Conservation (phyloP, 805 yeast genomes). For the Pichia eremophila region DNA sequence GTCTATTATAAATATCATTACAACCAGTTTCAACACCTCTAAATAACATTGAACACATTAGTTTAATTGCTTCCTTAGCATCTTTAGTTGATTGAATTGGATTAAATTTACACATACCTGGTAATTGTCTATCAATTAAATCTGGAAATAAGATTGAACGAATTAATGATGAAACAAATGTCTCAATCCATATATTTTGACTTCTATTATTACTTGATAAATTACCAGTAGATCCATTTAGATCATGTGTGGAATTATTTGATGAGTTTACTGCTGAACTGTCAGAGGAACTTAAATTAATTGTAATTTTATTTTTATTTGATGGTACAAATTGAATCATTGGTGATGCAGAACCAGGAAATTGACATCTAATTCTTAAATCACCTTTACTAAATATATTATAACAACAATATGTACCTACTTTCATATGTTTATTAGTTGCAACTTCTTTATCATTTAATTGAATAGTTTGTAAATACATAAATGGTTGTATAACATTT, state of each 20-base stretch:
- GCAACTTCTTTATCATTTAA: conserved; percentile 26
- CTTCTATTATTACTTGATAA: conserved; percentile 29
- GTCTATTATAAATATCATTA: conserved; percentile 23
- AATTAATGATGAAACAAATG: conserved; percentile 48
- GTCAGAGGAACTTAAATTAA: conserved; percentile 19
- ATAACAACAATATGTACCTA: conserved; percentile 56
- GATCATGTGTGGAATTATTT: not conserved
- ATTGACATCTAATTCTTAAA: conserved; percentile 53
- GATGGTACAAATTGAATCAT: conserved; percentile 40
- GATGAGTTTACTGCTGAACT: conserved; percentile 29
- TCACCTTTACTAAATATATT: conserved; percentile 71
- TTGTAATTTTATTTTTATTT: conserved; percentile 25
- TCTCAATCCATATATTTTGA: conserved; percentile 48
- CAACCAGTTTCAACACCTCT: conserved; percentile 41
- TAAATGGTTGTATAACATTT: conserved; percentile 44
- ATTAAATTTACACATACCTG: conserved; percentile 48
- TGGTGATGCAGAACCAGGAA: conserved; percentile 37
- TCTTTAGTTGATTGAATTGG: conserved; percentile 29
- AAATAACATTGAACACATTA: conserved; percentile 37
- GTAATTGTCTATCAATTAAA: conserved; percentile 44
- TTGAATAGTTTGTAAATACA: conserved; percentile 39
- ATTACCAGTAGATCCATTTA: not conserved
- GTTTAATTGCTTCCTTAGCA: conserved; percentile 27
- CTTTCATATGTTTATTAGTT: conserved; percentile 22
- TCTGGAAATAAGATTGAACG: conserved; percentile 45